These are phyloP conservation scores for Thelonectria rubi DNA, from an alignment of 2,329 filamentous ascomycete species.

Conservation along the genomic window DNA sequence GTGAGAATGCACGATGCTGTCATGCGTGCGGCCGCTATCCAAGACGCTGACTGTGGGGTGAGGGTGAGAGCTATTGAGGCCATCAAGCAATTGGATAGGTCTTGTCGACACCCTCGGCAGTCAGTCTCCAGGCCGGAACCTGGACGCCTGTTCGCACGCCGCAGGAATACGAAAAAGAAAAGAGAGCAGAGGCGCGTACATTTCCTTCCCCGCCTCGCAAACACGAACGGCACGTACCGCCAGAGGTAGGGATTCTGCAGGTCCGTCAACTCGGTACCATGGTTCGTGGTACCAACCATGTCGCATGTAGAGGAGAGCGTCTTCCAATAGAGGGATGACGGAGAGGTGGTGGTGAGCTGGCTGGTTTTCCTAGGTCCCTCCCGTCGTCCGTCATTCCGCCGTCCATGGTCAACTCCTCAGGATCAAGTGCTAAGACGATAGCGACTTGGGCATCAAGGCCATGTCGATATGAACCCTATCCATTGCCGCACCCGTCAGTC, in stretches of 20 bases:
- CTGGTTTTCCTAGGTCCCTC: background rate
- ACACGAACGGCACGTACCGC: background rate
- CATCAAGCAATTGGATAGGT: background rate
- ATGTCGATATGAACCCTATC: background rate
- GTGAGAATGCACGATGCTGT: conserved; percentile 9
- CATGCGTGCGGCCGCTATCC: conserved; percentile 4
- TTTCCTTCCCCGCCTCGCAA: background rate
- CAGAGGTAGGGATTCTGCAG: conserved; percentile 1
- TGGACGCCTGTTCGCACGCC: too few relatives aligned
- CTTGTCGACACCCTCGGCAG: too few relatives aligned
- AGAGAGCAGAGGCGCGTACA: background rate
- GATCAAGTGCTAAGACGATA: background rate
- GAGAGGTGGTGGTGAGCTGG: conserved; percentile 4
- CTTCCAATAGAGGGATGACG: background rate
- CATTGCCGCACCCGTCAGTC: background rate
- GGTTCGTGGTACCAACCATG: conserved; percentile 13
- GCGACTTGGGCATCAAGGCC: background rate
- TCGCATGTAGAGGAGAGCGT: conserved; percentile 3
- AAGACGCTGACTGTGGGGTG: conserved; percentile 18
- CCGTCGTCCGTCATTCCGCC: background rate
- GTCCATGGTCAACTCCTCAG: too few relatives aligned
- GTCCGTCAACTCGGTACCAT: conserved; percentile 1
- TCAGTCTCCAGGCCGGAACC: too few relatives aligned
- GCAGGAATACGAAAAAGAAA: conserved; percentile 2
- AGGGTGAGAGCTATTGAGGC: conserved; percentile 9